phyloP scores from a whole-genome alignment of 805 yeast genomes.

The Hemisphaericaspora nanyangensis region DNA sequence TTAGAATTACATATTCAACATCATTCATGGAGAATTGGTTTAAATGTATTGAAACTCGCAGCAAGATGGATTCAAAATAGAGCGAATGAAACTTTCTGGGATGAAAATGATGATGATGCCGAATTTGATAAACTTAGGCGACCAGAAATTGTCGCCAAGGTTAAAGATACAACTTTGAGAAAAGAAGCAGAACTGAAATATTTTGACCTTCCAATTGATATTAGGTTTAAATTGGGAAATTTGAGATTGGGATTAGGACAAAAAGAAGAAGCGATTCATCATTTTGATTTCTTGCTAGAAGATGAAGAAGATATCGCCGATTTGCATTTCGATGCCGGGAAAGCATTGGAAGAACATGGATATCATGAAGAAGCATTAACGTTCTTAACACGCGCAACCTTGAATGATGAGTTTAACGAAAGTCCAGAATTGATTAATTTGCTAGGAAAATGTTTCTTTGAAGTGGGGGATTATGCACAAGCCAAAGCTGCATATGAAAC shows the following conservation, averaged over 20 bases:
- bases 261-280: slow-evolving; percentile 66
- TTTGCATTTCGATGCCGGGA: slow-evolving; percentile 72
- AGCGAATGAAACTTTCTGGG: slow-evolving; percentile 63
- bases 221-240: slow-evolving; percentile 75
- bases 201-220: slow-evolving; percentile 74
- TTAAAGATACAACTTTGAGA: slow-evolving; percentile 8
- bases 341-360: slow-evolving; percentile 64
- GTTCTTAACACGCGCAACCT: slow-evolving; percentile 55
- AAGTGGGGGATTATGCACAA: slow-evolving; percentile 60
- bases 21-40: slow-evolving; percentile 60
- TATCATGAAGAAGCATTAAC: slow-evolving; percentile 72
- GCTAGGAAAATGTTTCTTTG: slow-evolving; percentile 74
- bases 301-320: slow-evolving; percentile 65
- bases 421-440: slow-evolving; percentile 52
- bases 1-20: slow-evolving; percentile 75
- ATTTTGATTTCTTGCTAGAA: slow-evolving; percentile 58
- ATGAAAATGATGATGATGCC: slow-evolving; percentile 59
- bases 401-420: slow-evolving; percentile 46
- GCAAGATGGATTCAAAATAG: slow-evolving; percentile 83
- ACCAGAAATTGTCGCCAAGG: slow-evolving; percentile 22
- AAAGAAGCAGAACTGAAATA: slow-evolving; percentile 15
- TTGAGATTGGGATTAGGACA: slow-evolving; percentile 64
- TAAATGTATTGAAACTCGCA: slow-evolving; percentile 61
- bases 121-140: slow-evolving; percentile 82
- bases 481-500: slow-evolving; percentile 59